Base-by-base conservation (phyloP, 2,329 filamentous ascomycete species). In the Thelonectria rubi region DNA sequence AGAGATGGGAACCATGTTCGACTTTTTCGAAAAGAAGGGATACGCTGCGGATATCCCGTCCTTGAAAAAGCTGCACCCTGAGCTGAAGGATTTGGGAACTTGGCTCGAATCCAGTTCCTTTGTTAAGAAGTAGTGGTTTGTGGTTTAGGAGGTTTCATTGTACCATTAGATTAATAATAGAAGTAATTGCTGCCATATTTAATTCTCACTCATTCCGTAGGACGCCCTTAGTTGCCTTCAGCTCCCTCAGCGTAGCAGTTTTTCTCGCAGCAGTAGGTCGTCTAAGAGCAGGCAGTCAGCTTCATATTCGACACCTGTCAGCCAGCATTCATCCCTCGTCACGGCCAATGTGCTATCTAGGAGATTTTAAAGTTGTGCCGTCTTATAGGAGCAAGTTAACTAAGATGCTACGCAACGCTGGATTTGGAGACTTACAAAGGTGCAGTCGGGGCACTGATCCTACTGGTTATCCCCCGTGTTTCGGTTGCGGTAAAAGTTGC, bases 1-100 rank as follows among this genome's bases (percentile, higher is more conserved):
- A 52, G 76, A 78, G 49, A 58, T 78, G 46, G 71, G 73, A 1
- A 69, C 58, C 24, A 79, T 80, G 77, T 78, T 78, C 21, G 57
- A 64, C 18, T 81, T 75, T 69, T 79, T 80, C 51, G 62, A 71
- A 20, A 65, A 72, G 12, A 73, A 75, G 15, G 77, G 77, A 2
- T 80, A 76, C 21, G 73, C 64, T 1, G 78, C 72, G 1, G 71
- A 80, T 46, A 70, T 80, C 7, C 17, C 18, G 5, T 37, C 26
- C 10, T 21, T 62, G 12, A 62, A 47, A 50, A 62, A 51, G 26
- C 50, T 26, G 17, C 30, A 59, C 17, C 60, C 50, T 5, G 45
- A 32, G 15, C 11, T 62, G 30, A 50, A 50, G 26, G 24, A 59
- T 24, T 32, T 58, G 14, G 34, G 45, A 9, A 39, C 45, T 17